These are phyloP conservation scores for Metschnikowia reukaufii DNA, from an alignment of 805 yeast species.

Conservation along the genomic window DNA sequence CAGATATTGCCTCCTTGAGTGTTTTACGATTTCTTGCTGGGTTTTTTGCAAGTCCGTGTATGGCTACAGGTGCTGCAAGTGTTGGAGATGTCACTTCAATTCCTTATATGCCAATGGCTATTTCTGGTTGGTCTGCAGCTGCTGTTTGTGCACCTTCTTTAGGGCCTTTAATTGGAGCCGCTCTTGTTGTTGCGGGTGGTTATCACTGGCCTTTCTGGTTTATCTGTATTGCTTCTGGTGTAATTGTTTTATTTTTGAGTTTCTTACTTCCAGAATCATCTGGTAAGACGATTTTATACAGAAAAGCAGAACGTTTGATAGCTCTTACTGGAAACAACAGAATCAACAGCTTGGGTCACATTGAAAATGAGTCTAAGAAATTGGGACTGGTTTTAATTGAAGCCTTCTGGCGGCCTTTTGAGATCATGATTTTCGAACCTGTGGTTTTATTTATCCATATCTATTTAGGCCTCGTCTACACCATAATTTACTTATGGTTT, in stretches of 20 bases:
- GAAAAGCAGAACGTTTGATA: slow-evolving; percentile 18
- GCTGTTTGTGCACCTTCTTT: slow-evolving; percentile 55
- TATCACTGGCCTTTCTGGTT: slow-evolving; percentile 20
- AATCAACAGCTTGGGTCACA: slow-evolving; percentile 16
- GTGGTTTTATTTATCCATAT: slow-evolving; percentile 17
- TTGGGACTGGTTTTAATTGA: slow-evolving; percentile 7
- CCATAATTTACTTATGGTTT: slow-evolving; percentile 18
- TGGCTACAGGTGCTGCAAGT: slow-evolving; percentile 61
- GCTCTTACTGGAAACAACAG: slow-evolving; percentile 15
- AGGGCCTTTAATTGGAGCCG: slow-evolving; percentile 60
- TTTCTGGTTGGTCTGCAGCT: slow-evolving; percentile 54
- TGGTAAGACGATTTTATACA: slow-evolving; percentile 16
- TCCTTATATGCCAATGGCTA: slow-evolving; percentile 45
- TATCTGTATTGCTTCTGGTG: slow-evolving; percentile 13
- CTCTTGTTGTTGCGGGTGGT: slow-evolving; percentile 30
- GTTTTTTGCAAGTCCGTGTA: slow-evolving; percentile 53
- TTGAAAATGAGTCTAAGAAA: slow-evolving; percentile 10
- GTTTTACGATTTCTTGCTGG: slow-evolving; percentile 57
- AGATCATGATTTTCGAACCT: slow-evolving; percentile 15
- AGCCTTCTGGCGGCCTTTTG: slow-evolving; percentile 16
- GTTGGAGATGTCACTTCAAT: slow-evolving; percentile 48
- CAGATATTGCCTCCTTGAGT: slow-evolving; percentile 51
- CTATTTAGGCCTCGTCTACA: slow-evolving; percentile 16
- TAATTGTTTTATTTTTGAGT: slow-evolving; percentile 9
- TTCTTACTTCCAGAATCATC: slow-evolving; percentile 17